Base-by-base conservation (phyloP, 2,329 filamentous ascomycete genomes). In the Rasamsonia emersonii region DNA sequence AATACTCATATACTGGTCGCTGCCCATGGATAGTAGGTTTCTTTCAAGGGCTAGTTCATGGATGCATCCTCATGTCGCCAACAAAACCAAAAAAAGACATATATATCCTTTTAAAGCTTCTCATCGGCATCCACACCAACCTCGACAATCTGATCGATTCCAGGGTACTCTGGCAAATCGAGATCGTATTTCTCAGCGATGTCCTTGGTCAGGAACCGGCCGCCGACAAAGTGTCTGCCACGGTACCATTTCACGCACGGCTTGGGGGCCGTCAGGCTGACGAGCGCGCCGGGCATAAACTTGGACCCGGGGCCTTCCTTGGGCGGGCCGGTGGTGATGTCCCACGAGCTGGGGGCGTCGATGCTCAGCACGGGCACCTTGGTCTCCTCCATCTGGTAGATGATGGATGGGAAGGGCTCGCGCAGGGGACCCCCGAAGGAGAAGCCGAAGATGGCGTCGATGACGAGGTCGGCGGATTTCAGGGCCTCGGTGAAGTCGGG, bases 371-470 rank as follows among this genome's bases (percentile, higher is more conserved):
- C 82, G 0, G 86, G 83, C 5, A 91, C 51, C 16, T 71, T 71
- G 4, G 82, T 81, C 24, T 78, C 70, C 45, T 86, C 75, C 21
- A 98, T 68, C 5, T 82, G 77, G 39, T 73, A 66, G 46, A 98
- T 93, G 9, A 95, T 82, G 0, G 70, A 70, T 1, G 80, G 79
- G 52, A 96, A 98, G 1, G 91, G 91, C 43, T 93, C 85, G n/a
- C 91, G 79, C 32, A 98, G 80, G 43, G 91, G 80, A 5, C 88
- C 89, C 2, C 79, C 80, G 64, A 98, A 98, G 39, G 82, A 91
- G 65, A 98, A 98, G 5, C 84, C 86, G 53, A 98, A 98, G 40
- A 98, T 85, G 7, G 91, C 86, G 59, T 98, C 91, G 37, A 98
- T 68, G 32, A 98, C 64, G 44, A 93, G 82, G 53, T 95, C 82